A percentile compares a stretch with the other conserved stretches of the same genome.
Conservation (phyloP, 441 rosid species). For the Eruca vesicaria region DNA sequence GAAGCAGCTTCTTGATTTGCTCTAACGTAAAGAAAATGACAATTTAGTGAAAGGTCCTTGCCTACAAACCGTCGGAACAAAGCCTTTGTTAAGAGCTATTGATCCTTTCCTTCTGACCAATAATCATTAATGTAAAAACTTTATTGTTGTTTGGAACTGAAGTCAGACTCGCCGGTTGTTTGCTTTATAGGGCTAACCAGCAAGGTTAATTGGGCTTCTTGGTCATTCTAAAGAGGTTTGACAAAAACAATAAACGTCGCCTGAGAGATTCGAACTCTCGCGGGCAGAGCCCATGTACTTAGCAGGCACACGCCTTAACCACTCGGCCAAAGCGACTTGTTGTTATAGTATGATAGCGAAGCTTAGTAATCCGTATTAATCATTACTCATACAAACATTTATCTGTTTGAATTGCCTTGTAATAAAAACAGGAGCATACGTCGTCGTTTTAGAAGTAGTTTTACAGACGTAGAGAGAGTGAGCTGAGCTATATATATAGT, state of each 20-base stretch:
- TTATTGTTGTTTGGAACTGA: background rate
- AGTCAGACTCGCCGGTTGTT: background rate
- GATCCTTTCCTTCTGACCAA: conserved; percentile 52
- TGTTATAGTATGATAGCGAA: too few relatives aligned
- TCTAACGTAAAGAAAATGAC: conserved; percentile 64
- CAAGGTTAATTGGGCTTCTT: background rate
- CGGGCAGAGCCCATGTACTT: conserved; percentile 93
- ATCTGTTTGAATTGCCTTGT: background rate
- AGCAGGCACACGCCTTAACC: conserved; percentile 99
- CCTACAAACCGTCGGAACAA: conserved; percentile 60
- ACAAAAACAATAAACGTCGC: conserved; percentile 43
- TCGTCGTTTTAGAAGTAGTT: background rate
- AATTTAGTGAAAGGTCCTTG: conserved; percentile 64
- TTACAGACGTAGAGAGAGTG: background rate
- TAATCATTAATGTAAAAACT: too few relatives aligned
- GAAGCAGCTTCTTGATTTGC: conserved; percentile 56
- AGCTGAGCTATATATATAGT: background rate
- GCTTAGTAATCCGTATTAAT: too few relatives aligned
- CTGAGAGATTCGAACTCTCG: conserved; percentile 98
- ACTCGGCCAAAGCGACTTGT: conserved; percentile 60
- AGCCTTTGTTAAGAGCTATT: conserved; percentile 61
- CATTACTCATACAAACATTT: background rate
- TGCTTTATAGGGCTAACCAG: background rate
- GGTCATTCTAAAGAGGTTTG: too few relatives aligned
- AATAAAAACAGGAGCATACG: background rate